Conservation (phyloP, 2,329 filamentous ascomycete genomes). For the Pseudogymnoascus sp. region DNA sequence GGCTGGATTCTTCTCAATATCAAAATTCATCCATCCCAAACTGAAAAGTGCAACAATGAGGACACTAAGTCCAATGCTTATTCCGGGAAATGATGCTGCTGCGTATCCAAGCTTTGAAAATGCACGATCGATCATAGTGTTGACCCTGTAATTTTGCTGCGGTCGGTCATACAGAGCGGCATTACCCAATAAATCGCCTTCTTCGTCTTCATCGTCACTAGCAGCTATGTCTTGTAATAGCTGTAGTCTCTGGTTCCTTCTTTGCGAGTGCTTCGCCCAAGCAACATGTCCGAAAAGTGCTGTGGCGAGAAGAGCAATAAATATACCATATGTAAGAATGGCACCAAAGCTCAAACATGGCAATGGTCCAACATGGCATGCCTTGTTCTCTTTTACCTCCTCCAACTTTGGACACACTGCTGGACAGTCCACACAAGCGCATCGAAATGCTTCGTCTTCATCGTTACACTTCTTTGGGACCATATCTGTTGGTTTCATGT, state of each 20-base stretch:
- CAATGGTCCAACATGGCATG: constrained; percentile 77
- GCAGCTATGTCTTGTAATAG: constrained; percentile 75
- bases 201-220: constrained; percentile 81
- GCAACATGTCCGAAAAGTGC: constrained; percentile 66
- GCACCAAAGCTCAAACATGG: constrained; percentile 91
- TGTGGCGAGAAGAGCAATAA: constrained; percentile 58
- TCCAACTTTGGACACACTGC: constrained; percentile 77
- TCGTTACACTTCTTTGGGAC: constrained; percentile 82
- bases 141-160: constrained; percentile 71
- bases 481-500: constrained; percentile 66
- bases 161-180: constrained; percentile 71
- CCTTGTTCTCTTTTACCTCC: constrained; percentile 57
- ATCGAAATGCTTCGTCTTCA: constrained; percentile 74
- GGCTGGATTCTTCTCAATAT: constrained; percentile 85
- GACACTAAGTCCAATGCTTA: constrained; percentile 73
- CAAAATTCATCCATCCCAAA: constrained; percentile 78
- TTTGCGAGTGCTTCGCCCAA: constrained; percentile 63
- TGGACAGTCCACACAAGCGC: constrained; percentile 89
- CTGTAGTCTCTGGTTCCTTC: constrained; percentile 73
- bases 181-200: constrained; percentile 73
- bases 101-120: constrained; percentile 74
- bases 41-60: constrained; percentile 70
- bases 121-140: constrained; percentile 68
- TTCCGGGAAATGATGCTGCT: constrained; percentile 73
- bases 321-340: constrained; percentile 73